Percentiles rank a stretch among this genome's conserved stretches.
Conservation (phyloP, 345 rosid species). For the Reutealis trisperma region DNA sequence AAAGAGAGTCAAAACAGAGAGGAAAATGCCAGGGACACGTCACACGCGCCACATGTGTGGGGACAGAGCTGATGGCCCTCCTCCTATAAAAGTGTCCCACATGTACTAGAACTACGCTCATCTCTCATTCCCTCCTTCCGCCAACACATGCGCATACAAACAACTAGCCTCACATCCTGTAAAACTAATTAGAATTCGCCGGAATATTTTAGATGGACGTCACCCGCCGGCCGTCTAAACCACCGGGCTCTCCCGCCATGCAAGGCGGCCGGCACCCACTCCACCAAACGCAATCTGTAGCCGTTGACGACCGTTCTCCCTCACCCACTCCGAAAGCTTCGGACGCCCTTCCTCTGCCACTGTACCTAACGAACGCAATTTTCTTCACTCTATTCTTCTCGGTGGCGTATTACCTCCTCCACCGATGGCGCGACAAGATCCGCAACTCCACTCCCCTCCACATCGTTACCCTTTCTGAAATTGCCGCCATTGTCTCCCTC, state of each 20-base stretch:
- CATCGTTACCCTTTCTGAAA: conserved; percentile 69
- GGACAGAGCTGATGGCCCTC: not conserved
- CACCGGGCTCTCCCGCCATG: conserved; percentile 12
- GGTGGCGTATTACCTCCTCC: conserved; percentile 80
- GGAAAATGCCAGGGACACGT: not conserved
- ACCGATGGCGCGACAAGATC: conserved; percentile 95
- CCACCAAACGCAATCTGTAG: not conserved
- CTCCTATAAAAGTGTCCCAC: not conserved
- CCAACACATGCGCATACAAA: not conserved
- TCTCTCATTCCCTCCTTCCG: not conserved
- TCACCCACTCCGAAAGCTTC: conserved; percentile 56
- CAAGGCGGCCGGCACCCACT: conserved; percentile 9
- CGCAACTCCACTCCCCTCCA: conserved; percentile 85
- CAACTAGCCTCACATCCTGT: not conserved
- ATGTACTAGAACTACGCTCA: not conserved
- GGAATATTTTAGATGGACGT: conserved; percentile 41
- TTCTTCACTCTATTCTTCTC: conserved; percentile 93
- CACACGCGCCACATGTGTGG: not conserved
- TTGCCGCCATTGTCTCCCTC: conserved; percentile 68
- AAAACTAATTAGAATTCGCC: no score
- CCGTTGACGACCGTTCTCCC: conserved; percentile 2
- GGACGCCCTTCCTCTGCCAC: conserved; percentile 82
- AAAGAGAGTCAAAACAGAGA: no score
- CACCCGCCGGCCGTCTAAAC: conserved; percentile 47
- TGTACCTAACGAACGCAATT: conserved; percentile 70